Base-by-base conservation (phyloP, 2,329 filamentous ascomycete genomes). In the Exophiala bonariae region DNA sequence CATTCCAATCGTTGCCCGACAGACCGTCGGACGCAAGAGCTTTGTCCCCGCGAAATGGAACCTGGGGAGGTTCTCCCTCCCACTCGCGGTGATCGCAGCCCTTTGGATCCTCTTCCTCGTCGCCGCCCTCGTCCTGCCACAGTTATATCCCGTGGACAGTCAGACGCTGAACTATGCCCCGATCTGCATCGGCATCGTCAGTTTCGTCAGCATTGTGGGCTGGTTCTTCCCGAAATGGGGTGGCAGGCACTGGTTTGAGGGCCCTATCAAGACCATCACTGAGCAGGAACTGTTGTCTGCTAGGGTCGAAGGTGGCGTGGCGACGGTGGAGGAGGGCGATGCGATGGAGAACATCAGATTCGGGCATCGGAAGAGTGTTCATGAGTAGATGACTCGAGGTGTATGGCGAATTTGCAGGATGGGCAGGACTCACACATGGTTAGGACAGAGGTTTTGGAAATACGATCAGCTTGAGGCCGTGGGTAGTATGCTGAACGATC, bases 101-200 rank as follows among this genome's bases (percentile, higher is more conserved):
- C 14, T 59, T 6, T 69, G 66, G 38, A 70, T 70, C 34, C 49
- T 57, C 43, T 67, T 70, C 36, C 54, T 68, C 6, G 65, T 69
- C 22, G 48, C 61, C 11, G 65, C 70, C 3, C 56, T 71, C 8
- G 33, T 69, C 5, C 57, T 71, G 3, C 68, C 68, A 14, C 66
- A 70, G 42, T 5, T 66, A 3, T 71, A 66, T 50, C 68, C 68
- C 6, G 65, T 70, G 8, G 66, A 61, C 10, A 57, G 45, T 5
- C 19, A 65, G 57, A 69, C 65, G 1, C 50, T 71, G 17, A 71
- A 71, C 42, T 70, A 71, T 55, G 65, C 66, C 2, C 67, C 67
- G 0, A 65, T 70, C 18, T 66, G 63, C 47, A 68, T 71, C 46
- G 65, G 63, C 1, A 66, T 63, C 19, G 61, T 70, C 23, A 64